Base-by-base conservation (phyloP, 805 yeast species). In the Helenozyma baotianmanensis region DNA sequence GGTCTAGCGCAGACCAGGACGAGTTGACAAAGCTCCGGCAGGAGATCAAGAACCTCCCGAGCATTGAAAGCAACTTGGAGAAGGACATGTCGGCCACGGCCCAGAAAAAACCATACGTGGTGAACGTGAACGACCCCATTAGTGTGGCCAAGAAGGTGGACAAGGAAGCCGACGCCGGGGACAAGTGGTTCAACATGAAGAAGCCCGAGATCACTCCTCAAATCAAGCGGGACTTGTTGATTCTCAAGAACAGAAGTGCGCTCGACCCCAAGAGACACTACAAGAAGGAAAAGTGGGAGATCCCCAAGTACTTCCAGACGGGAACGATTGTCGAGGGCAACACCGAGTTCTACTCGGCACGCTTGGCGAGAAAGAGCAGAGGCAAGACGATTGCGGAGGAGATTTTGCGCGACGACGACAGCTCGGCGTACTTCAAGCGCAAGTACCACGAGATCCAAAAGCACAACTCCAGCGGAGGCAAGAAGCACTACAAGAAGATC, bases 191-290 rank as follows among this genome's bases (percentile, higher is more conserved):
- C 37, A 32, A 43, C 27, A 45, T 47, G 50, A 40, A 30, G 27
- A 36, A 33, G 19, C 48, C 41, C 8, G 50, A 45, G 26, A 30
- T 47, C 35, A 47, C 51, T 22, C 77, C 81, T 2, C 70, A 72
- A 18, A 54, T 84, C 14, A 82, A 82, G 51, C 70, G 95, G 38
- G 97, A 92, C 55, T 54, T 92, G 47, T 66, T 78, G 50, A 62
- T 92, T 11, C 68, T 92, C 39, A 80, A 86, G 51, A 85, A 90
- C 64, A 78, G 98, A 60, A 82, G 83, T 35, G 96, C 88, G 8
- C 69, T 92, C 41, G 97, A 92, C 54, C 97, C 97, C 6, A 92
- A 92, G 62, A 75, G 97, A 48, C 96, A 87, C 60, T 92, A 92
- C 62, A 87, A 85, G 60, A 86, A 85, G 56, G 92, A 82, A 38